Conservation (phyloP, 2,329 filamentous ascomycete species). For the Capronia epimyces region DNA sequence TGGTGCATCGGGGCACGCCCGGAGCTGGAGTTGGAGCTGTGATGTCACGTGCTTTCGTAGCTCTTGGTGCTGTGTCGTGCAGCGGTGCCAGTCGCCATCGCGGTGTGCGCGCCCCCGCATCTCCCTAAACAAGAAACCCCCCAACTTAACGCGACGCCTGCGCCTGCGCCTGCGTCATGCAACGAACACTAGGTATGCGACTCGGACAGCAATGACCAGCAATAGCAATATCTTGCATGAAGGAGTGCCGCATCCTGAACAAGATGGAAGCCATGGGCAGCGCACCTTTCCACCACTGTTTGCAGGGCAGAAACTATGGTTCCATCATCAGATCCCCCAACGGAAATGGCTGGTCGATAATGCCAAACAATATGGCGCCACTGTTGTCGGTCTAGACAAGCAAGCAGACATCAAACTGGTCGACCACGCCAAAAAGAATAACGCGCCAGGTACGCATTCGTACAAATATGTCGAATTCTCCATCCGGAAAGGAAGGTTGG, state of each 20-base stretch:
- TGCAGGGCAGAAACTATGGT: conserved; percentile 52
- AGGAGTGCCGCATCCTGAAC: conserved; percentile 18
- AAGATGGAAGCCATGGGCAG: conserved; percentile 1
- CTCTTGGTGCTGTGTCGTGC: too few species aligned
- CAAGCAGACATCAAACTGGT: conserved; percentile 55
- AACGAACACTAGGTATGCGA: neutral
- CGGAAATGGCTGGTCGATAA: conserved; percentile 40
- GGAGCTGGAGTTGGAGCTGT: too few species aligned
- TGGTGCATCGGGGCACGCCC: too few species aligned
- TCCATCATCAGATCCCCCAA: conserved; percentile 50
- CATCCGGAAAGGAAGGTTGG: conserved; percentile 44
- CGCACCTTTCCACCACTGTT: conserved; percentile 41
- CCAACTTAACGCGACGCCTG: too few species aligned
- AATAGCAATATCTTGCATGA: conserved; percentile 16
- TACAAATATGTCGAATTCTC: conserved; percentile 56
- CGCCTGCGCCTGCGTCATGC: neutral
- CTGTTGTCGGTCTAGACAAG: conserved; percentile 49
- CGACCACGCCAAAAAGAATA: conserved; percentile 50
- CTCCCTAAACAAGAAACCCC: too few species aligned
- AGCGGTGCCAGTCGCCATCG: too few species aligned
- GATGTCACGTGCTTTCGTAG: too few species aligned
- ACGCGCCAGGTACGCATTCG: conserved; percentile 49
- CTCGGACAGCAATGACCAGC: conserved; percentile 7
- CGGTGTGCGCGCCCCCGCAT: too few species aligned
- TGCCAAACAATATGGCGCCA: conserved; percentile 49